Base-by-base conservation (phyloP, 257 asterid species). In the Solanum habrochaites region DNA sequence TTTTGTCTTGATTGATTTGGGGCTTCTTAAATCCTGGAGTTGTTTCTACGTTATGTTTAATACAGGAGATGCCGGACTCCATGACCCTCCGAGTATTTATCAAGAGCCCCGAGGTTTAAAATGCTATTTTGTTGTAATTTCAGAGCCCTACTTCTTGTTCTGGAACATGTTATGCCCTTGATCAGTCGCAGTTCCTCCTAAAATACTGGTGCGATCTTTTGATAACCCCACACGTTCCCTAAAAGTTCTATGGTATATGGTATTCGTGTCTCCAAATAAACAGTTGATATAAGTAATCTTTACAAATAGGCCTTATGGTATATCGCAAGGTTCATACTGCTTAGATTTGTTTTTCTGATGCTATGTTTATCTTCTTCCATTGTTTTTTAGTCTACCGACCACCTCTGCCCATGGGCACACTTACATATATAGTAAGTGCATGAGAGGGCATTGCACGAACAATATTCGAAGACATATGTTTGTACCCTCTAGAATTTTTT, bases 51-150 rank as follows among this genome's bases (percentile, higher is more conserved):
- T 39, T 87, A 35, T 58, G 47, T n/a, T 86, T 56, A 87, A 75
- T 88, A 85, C 92, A 96, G 99, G 97, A 40, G 98, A 93, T n/a
- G n/a, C n/a, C n/a, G 99, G 98, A 47, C 98, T 95, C 60, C 94
- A 98, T 3, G 98, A 96, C 91, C 86, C 93, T 82, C 88, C 95
- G 89, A 94, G 75, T 49, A 93, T 45, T 91, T 96, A 89, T 88
- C 98, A 42, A 93, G 98, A 88, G 7, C n/a, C n/a, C 96, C 16
- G 95, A 96, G 95, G 99, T n/a, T n/a, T 95, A 89, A 86, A 31
- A 25, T 16, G 73, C 25, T 52, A 45, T 84, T 77, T 25, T 47
- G 58, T 27, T 45, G 66, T 78, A 66, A 25, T n/a, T 47, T 78
- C 42, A 45, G 27, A 15, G 66, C n/a, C 6, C 10, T 78, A 62